phyloP scores from a whole-genome alignment of 1,139 yeast genomes.

The Zhuliangozyma parablackwelliae region DNA sequence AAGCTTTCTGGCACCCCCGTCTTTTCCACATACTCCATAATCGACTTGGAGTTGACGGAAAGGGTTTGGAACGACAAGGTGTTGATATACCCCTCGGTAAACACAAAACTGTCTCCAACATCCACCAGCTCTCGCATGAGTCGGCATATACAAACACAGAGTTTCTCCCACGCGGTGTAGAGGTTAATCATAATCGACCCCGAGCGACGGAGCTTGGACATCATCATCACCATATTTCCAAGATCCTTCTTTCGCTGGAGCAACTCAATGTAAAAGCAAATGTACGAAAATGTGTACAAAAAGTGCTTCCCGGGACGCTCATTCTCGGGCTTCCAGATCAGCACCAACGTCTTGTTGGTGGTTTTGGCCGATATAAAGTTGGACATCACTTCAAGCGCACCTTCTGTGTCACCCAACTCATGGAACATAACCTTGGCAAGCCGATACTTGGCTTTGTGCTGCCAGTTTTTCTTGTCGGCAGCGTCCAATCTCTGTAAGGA shows the following conservation, averaged over 20 bases:
- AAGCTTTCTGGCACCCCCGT: slow-evolving; percentile 26
- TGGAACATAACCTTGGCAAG: slow-evolving; percentile 62
- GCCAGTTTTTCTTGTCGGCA: slow-evolving; percentile 85
- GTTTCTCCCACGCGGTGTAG: slow-evolving; percentile 61
- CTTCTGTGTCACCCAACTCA: slow-evolving; percentile 46
- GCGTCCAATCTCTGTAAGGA: slow-evolving; percentile 36
- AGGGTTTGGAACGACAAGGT: slow-evolving; percentile 47
- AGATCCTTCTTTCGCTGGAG: slow-evolving; percentile 54
- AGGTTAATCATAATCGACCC: slow-evolving; percentile 69
- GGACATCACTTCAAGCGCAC: slow-evolving; percentile 64
- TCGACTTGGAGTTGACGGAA: slow-evolving; percentile 30
- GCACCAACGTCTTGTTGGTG: slow-evolving; percentile 67
- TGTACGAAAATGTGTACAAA: slow-evolving; percentile 68
- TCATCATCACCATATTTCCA: slow-evolving; percentile 52
- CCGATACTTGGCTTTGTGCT: slow-evolving; percentile 76
- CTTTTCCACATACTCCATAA: slow-evolving; percentile 25
- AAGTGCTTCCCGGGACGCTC: slow-evolving; percentile 95
- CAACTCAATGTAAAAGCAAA: slow-evolving; percentile 57
- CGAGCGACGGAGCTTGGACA: slow-evolving; percentile 70
- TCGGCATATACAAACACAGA: slow-evolving; percentile 44
- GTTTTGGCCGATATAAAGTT: slow-evolving; percentile 62
- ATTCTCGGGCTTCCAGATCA: slow-evolving; percentile 88
- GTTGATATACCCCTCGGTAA: slow-evolving; percentile 51
- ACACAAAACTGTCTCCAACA: slow-evolving; percentile 47
- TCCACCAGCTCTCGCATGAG: slow-evolving; percentile 44